phyloP scores from a whole-genome alignment of 441 rosid genomes.

The Populus hybrid region DNA sequence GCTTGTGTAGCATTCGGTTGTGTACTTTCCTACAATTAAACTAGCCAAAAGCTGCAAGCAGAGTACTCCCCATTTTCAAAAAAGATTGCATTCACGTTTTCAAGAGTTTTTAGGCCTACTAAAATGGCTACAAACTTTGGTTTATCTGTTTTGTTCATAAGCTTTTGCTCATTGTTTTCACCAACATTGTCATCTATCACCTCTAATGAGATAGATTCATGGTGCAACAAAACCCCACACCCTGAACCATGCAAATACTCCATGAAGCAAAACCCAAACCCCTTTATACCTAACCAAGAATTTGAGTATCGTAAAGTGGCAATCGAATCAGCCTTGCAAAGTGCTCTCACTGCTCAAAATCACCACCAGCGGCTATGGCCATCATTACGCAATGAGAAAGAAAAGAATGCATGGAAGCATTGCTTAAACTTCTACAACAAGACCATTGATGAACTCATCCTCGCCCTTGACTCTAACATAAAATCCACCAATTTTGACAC shows the following conservation, averaged over 20 bases:
- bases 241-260: slow-evolving; percentile 47
- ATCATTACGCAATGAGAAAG: slow-evolving; percentile 38
- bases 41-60: background rate
- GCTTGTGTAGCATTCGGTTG: background rate
- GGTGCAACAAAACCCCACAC: slow-evolving; percentile 51
- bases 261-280: slow-evolving; percentile 23
- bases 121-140: slow-evolving; percentile 25
- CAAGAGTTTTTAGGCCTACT: background rate
- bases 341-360: slow-evolving; percentile 38
- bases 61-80: background rate
- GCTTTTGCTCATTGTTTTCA: slow-evolving; percentile 13
- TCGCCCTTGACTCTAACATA: slow-evolving; percentile 34
- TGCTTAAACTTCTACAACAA: slow-evolving; percentile 60
- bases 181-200: background rate
- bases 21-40: background rate
- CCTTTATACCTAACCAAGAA: slow-evolving; percentile 14
- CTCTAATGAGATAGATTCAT: slow-evolving; percentile 22
- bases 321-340: slow-evolving; percentile 35
- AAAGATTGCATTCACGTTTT: background rate
- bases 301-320: slow-evolving; percentile 38
- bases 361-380: slow-evolving; percentile 40
- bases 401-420: slow-evolving; percentile 74
- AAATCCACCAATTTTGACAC: slow-evolving; percentile 45
- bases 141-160: slow-evolving; percentile 8
- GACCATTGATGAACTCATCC: slow-evolving; percentile 53